These are phyloP conservation scores for Clitoria ternatea DNA, from an alignment of 306 rosid genomes.

Conservation along the genomic window DNA sequence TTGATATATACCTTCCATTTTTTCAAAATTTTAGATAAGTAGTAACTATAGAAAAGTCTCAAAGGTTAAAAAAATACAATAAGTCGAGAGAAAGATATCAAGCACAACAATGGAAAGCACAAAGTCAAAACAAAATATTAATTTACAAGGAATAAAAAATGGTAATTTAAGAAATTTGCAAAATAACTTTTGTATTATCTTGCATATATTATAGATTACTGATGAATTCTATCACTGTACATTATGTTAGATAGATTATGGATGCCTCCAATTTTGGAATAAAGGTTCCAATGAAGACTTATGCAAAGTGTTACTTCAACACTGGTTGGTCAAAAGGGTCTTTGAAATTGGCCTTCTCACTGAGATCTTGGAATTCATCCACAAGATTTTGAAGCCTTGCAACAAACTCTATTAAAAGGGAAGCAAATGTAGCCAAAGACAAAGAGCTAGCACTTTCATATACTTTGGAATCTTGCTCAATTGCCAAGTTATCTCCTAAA, in stretches of 20 bases:
- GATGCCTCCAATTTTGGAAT: not conserved
- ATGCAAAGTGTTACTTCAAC: conserved; percentile 8
- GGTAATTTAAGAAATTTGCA: not conserved
- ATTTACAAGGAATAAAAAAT: not conserved
- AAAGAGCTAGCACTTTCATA: conserved; percentile 68
- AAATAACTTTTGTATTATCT: not conserved
- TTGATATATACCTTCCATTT: too few species aligned
- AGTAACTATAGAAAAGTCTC: not conserved
- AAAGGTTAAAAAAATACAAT: too few species aligned
- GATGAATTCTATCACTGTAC: not conserved
- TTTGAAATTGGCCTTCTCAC: conserved; percentile 51
- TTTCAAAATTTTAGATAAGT: not conserved
- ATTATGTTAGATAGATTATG: not conserved
- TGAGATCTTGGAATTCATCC: conserved; percentile 51
- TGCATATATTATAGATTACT: not conserved
- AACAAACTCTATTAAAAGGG: conserved; percentile 70
- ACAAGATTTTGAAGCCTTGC: conserved; percentile 74
- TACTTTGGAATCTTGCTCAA: conserved; percentile 41
- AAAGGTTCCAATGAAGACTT: not conserved
- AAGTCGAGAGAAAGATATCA: not conserved
- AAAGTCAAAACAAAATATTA: not conserved
- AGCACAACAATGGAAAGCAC: not conserved
- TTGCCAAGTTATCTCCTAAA: conserved; percentile 9
- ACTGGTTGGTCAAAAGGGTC: conserved; percentile 33
- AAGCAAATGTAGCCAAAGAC: conserved; percentile 63